A percentile compares a stretch with the other conserved stretches of the same genome.
Evolutionary conservation across 1,284 basidiomycete species (phyloP).

Genomic region (Chalciporus piperatoides): DNA sequence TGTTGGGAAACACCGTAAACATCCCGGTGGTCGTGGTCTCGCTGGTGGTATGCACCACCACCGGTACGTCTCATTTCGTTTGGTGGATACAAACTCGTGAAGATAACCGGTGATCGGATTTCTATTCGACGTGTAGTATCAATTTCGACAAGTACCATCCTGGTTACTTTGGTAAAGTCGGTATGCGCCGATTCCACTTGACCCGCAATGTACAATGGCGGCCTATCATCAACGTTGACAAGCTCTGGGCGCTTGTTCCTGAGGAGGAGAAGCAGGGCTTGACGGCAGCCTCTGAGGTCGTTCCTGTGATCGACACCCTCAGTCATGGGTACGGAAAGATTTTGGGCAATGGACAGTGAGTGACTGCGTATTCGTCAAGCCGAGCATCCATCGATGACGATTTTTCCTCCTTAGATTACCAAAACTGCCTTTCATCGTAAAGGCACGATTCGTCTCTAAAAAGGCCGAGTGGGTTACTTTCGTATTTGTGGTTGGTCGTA

Average conservation of each 20-base stretch:
- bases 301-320: slow-evolving; percentile 90
- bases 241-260: slow-evolving; percentile 81
- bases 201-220: slow-evolving; percentile 90
- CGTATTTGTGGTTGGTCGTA: background rate
- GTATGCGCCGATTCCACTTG: slow-evolving; percentile 98
- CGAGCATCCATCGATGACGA: slow-evolving; percentile 2
- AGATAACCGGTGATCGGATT: background rate
- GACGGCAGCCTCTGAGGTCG: slow-evolving; percentile 67
- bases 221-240: slow-evolving; percentile 97
- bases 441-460: slow-evolving; percentile 89
- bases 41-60: slow-evolving; percentile 99
- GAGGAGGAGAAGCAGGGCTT: slow-evolving; percentile 72
- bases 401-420: slow-evolving; percentile 52
- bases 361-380: slow-evolving; percentile 17
- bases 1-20: slow-evolving; percentile 99
- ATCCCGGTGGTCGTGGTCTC: slow-evolving; percentile 99
- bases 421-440: slow-evolving; percentile 89
- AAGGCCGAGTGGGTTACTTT: slow-evolving; percentile 74
- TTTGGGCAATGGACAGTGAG: slow-evolving; percentile 80
- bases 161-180: slow-evolving; percentile 99
- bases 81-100: background rate
- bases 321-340: slow-evolving; percentile 89
- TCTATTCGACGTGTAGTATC: slow-evolving; percentile 44
- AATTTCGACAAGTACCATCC: slow-evolving; percentile 96
- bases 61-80: slow-evolving; percentile 55